Conservation (phyloP, 106 monocot species). For the Triglochin maritima region DNA sequence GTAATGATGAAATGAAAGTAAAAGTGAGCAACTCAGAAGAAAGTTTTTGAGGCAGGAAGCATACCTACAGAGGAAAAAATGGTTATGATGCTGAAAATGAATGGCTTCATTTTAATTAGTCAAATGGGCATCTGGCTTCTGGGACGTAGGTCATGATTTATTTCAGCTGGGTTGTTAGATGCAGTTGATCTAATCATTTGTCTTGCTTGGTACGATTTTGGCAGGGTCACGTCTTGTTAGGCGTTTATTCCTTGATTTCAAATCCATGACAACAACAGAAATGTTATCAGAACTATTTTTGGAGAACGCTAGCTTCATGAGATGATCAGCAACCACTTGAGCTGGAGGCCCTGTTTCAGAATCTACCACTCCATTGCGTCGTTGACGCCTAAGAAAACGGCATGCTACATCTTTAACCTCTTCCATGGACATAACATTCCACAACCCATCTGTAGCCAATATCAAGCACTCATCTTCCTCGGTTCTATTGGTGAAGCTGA, state of each 20-base stretch:
- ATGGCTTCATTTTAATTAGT: too few species aligned
- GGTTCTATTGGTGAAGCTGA: slow-evolving; percentile 14
- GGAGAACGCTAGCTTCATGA: slow-evolving; percentile 2
- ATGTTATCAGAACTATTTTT: slow-evolving; percentile 27
- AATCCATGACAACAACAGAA: slow-evolving; percentile 20
- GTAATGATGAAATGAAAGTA: too few species aligned
- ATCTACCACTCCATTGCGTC: slow-evolving; percentile 13
- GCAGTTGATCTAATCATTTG: not conserved
- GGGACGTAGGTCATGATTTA: too few species aligned
- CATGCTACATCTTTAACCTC: slow-evolving; percentile 19
- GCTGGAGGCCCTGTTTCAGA: slow-evolving; percentile 11
- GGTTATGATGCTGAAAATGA: too few species aligned
- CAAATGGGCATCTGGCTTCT: too few species aligned
- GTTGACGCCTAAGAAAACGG: slow-evolving; percentile 21
- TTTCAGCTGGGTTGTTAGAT: too few species aligned
- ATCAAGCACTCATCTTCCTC: slow-evolving; percentile 36
- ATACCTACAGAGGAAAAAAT: too few species aligned
- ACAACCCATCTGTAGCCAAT: slow-evolving; percentile 29
- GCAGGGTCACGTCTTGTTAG: not conserved
- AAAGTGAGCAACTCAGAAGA: too few species aligned
- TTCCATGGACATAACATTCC: slow-evolving; percentile 30
- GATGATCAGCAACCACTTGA: slow-evolving; percentile 18
- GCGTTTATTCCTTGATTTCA: slow-evolving; percentile 11
- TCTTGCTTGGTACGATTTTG: not conserved
- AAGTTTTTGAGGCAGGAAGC: too few species aligned